Evolutionary conservation across 257 asterid species (phyloP), one percentile per base, ranked within the genome.

Genomic region (Coffea canephora): DNA sequence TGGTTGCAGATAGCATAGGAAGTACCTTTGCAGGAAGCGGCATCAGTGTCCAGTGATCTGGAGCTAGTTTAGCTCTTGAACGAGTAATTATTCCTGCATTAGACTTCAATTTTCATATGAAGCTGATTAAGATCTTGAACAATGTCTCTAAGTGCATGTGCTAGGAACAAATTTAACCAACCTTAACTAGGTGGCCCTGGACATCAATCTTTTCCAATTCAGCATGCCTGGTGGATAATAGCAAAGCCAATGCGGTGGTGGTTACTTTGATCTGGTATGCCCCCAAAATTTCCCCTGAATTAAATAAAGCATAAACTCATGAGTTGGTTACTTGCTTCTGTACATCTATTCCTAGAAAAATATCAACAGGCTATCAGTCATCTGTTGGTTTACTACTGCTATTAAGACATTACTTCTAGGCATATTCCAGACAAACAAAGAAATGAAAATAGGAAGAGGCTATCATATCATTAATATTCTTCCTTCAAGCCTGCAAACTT

Each of bases 251-350:
- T 73, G 98, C 99, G 13, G 92, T 88, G 10, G 99, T 91, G 12
- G 97, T 96, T 65, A 96, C 95, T 88, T 96, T 96, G 70, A 96
- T 96, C 87, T 91, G 96, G 89, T 96, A 96, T 69, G 93, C 95
- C 83, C 99, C 99, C 86, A 86, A 94, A 83, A 96, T 83, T 89
- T 96, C 99, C 76, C 97, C 99, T 96, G 91, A 69, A 82, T 41
- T 83, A 48, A 82, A 50, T 61, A 84, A 84, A 82, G 80, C 83
- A 73, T 36, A 57, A 52, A 81, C 81, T 50, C 34, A 82, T 77
- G 67, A 70, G 66, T 48, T n/a, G 15, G 74, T 69, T 39, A 25
- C 34, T 4, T 36, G 4, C 25, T 69, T 41, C 50, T 61, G 31
- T 76, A 69, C 71, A 14, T 6, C 31, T 21, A n/a, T 50, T 27